Evolutionary conservation across 768 basidiomycete species (phyloP).

Genomic region (Termitomyces bulborhizus): DNA sequence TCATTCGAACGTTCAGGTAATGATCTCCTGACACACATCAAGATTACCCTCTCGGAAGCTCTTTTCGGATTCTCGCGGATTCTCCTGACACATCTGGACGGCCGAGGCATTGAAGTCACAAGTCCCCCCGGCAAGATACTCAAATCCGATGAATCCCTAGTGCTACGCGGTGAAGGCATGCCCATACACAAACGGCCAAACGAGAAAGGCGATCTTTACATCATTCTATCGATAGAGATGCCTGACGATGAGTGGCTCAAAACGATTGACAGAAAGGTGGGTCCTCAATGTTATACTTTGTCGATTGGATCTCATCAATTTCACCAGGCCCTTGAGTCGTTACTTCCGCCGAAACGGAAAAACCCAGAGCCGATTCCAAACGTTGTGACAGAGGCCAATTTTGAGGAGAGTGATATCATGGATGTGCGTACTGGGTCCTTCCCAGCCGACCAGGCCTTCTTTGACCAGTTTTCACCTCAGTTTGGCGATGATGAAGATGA

Average conservation of each 20-base stretch:
- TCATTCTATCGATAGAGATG: slow-evolving; percentile 87
- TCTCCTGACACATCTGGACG: slow-evolving; percentile 87
- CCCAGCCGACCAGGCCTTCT: slow-evolving; percentile 68
- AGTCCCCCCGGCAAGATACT: slow-evolving; percentile 75
- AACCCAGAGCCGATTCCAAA: slow-evolving; percentile 69
- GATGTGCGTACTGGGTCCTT: slow-evolving; percentile 81
- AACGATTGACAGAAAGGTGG: slow-evolving; percentile 54
- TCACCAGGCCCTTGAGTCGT: slow-evolving; percentile 48
- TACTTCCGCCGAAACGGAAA: slow-evolving; percentile 73
- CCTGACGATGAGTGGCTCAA: slow-evolving; percentile 74
- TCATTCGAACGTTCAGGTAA: slow-evolving; percentile 81
- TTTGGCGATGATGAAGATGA: slow-evolving; percentile 67
- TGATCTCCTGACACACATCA: slow-evolving; percentile 74
- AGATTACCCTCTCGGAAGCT: slow-evolving; percentile 89
- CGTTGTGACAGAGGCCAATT: slow-evolving; percentile 63
- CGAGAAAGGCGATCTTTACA: slow-evolving; percentile 73
- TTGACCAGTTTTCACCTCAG: slow-evolving; percentile 69
- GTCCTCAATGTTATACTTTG: background rate
- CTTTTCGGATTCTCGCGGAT: slow-evolving; percentile 93
- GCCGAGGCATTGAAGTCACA: slow-evolving; percentile 77
- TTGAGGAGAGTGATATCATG: slow-evolving; percentile 72
- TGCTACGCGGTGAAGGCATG: slow-evolving; percentile 87
- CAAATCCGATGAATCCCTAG: slow-evolving; percentile 65
- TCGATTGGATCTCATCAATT: background rate
- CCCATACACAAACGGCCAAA: slow-evolving; percentile 62